Evolutionary conservation across 1,139 yeast species (phyloP).

Genomic region (Geotrichum bryndzae): DNA sequence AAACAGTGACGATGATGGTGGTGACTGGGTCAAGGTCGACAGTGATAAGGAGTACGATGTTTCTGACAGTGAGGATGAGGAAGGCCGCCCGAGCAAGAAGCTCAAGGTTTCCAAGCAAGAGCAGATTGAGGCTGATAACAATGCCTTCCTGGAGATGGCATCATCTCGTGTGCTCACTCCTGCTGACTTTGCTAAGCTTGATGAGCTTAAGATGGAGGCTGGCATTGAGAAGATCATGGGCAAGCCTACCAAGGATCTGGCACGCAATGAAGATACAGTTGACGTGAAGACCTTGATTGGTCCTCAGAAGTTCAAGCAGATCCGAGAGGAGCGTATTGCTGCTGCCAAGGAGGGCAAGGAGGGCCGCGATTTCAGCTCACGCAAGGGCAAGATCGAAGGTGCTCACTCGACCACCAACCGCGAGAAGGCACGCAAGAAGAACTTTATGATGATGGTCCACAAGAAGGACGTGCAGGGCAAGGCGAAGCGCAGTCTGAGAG

Average conservation of each 20-base stretch:
- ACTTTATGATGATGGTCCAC: slow-evolving; percentile 97
- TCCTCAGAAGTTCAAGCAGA: slow-evolving; percentile 74
- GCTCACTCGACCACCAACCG: slow-evolving; percentile 88
- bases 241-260: slow-evolving; percentile 36
- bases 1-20: slow-evolving; percentile 49
- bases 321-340: slow-evolving; percentile 84
- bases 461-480: slow-evolving; percentile 92
- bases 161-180: slow-evolving; percentile 82
- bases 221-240: slow-evolving; percentile 77
- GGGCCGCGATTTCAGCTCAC: slow-evolving; percentile 86
- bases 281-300: slow-evolving; percentile 80
- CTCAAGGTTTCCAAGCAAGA: slow-evolving; percentile 22
- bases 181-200: slow-evolving; percentile 92
- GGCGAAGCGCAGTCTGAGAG: slow-evolving; percentile 81
- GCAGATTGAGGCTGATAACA: slow-evolving; percentile 34
- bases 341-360: slow-evolving; percentile 86
- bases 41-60: slow-evolving; percentile 42
- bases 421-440: slow-evolving; percentile 97
- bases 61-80: slow-evolving; percentile 61
- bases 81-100: slow-evolving; percentile 31
- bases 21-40: slow-evolving; percentile 51
- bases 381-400: slow-evolving; percentile 58
- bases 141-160: slow-evolving; percentile 58
- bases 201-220: slow-evolving; percentile 76
- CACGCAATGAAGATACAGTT: slow-evolving; percentile 68